phyloP scores from a whole-genome alignment of 2,329 filamentous ascomycete genomes.

The Dissoconium aciculare region DNA sequence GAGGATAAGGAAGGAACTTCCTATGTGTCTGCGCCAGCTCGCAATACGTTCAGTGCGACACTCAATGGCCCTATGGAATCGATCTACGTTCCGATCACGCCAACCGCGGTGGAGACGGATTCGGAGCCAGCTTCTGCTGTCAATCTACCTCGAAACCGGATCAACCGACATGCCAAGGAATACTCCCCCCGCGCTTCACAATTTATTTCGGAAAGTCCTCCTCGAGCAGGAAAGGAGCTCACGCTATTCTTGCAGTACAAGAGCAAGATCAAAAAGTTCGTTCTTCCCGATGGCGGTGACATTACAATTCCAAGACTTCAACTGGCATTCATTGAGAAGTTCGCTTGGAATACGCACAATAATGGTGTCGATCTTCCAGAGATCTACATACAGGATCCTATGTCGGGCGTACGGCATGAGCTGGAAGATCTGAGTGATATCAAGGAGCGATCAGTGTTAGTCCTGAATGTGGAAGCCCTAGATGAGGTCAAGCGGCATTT shows the following conservation, averaged over 20 bases:
- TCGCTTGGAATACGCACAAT: constrained; percentile 94
- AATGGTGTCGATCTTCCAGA: constrained; percentile 87
- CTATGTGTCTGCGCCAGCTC: constrained; percentile 15
- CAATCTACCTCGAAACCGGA: constrained; percentile 7
- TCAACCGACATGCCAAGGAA: constrained; percentile 11
- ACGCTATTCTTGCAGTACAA: constrained; percentile 94
- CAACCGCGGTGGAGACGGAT: constrained; percentile 5
- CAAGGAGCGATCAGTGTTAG: constrained; percentile 89
- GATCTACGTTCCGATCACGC: constrained; percentile 11
- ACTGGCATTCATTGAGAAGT: constrained; percentile 96
- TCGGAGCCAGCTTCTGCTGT: constrained; percentile 6
- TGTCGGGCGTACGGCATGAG: constrained; percentile 93
- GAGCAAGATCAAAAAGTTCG: constrained; percentile 91
- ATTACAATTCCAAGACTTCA: constrained; percentile 79
- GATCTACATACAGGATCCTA: constrained; percentile 92
- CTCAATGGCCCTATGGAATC: constrained; percentile 24
- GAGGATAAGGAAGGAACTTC: constrained; percentile 45
- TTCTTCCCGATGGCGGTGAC: constrained; percentile 70
- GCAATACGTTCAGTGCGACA: constrained; percentile 18
- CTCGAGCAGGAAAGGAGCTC: constrained; percentile 67
- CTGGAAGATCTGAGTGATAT: constrained; percentile 85
- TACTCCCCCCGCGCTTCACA: constrained; percentile 28
- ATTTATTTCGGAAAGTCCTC: constrained; percentile 42
- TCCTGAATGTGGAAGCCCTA: constrained; percentile 78
- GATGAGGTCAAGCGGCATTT: constrained; percentile 96